Percentiles rank a stretch among this genome's conserved stretches.
Conservation (phyloP, 192 early-diverging fungal genomes). For the Coemansia sp. region DNA sequence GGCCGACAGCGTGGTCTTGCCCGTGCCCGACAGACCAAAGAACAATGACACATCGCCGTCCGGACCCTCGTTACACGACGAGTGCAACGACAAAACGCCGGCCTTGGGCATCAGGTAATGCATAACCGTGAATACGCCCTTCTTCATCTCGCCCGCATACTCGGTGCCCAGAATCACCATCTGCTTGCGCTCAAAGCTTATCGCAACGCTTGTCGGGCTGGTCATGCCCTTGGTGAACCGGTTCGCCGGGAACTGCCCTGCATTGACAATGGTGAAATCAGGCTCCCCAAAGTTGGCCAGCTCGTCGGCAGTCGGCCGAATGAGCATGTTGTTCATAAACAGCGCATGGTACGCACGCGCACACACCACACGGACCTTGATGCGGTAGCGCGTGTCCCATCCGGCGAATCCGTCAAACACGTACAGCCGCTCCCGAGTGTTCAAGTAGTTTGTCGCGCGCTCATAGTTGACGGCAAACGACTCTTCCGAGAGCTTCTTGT, state of each 20-base stretch:
- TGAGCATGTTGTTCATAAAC: slow-evolving; percentile 99
- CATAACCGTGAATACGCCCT: slow-evolving; percentile 98
- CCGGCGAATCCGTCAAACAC: slow-evolving; percentile 98
- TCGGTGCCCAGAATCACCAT: slow-evolving; percentile 99
- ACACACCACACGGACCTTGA: slow-evolving; percentile 95
- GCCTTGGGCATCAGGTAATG: slow-evolving; percentile 98
- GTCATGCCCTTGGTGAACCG: slow-evolving; percentile 94
- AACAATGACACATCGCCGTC: slow-evolving; percentile 92
- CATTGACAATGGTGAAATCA: slow-evolving; percentile 97
- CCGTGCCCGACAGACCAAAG: slow-evolving; percentile 97
- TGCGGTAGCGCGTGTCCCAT: slow-evolving; percentile 97
- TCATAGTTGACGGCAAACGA: slow-evolving; percentile 94
- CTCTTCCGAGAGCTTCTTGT: slow-evolving; percentile 80
- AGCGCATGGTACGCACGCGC: slow-evolving; percentile 93
- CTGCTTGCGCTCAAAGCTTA: slow-evolving; percentile 90
- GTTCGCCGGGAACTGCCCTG: slow-evolving; percentile 93
- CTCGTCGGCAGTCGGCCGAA: slow-evolving; percentile 90
- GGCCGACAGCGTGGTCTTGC: slow-evolving; percentile 97
- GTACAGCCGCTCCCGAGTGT: slow-evolving; percentile 88
- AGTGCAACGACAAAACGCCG: slow-evolving; percentile 58
- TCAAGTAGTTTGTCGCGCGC: slow-evolving; percentile 93
- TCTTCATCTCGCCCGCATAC: slow-evolving; percentile 99
- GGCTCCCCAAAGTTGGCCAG: slow-evolving; percentile 90
- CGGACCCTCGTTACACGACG: slow-evolving; percentile 91
- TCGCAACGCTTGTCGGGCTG: slow-evolving; percentile 84